These are phyloP conservation scores for Chytriomyces confervae DNA, from an alignment of 192 early-diverging fungal species.

Conservation along the genomic window DNA sequence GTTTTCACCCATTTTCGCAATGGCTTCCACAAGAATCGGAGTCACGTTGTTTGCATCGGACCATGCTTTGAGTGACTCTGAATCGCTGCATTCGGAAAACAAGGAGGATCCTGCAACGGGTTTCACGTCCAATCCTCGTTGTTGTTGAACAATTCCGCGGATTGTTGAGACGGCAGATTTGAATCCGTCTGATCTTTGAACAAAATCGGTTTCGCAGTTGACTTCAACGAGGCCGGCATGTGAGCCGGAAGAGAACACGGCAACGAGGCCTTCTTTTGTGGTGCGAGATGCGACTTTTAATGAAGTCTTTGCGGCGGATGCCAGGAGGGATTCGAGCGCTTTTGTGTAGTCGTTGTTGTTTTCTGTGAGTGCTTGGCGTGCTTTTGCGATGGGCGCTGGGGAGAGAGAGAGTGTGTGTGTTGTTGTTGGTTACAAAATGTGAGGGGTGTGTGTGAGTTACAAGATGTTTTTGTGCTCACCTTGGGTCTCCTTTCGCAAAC, in stretches of 20 bases:
- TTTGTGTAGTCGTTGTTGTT: conserved; percentile 70
- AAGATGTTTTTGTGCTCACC: too few relatives aligned
- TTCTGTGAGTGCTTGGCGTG: neutral
- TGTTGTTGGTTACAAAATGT: too few relatives aligned
- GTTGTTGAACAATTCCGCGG: neutral
- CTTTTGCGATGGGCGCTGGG: conserved; percentile 14
- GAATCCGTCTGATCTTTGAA: conserved; percentile 49
- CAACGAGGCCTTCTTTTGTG: conserved; percentile 30
- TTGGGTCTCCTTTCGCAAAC: conserved; percentile 79
- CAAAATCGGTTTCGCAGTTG: conserved; percentile 97
- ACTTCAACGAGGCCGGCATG: conserved; percentile 56
- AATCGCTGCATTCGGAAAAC: neutral
- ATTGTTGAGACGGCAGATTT: conserved; percentile 53
- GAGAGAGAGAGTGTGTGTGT: too few relatives aligned
- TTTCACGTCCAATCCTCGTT: neutral
- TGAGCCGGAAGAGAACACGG: neutral
- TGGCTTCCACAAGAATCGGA: conserved; percentile 72
- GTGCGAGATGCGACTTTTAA: conserved; percentile 67
- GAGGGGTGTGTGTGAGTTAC: too few relatives aligned
- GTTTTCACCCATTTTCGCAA: conserved; percentile 91
- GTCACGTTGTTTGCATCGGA: conserved; percentile 35
- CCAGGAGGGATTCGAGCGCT: conserved; percentile 82
- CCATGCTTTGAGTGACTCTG: neutral
- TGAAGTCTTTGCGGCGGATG: conserved; percentile 72
- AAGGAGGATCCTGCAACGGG: neutral